These are phyloP conservation scores for Saprolegnia parasitica DNA, from an alignment of 352 stramenopile species.

Conservation along the genomic window DNA sequence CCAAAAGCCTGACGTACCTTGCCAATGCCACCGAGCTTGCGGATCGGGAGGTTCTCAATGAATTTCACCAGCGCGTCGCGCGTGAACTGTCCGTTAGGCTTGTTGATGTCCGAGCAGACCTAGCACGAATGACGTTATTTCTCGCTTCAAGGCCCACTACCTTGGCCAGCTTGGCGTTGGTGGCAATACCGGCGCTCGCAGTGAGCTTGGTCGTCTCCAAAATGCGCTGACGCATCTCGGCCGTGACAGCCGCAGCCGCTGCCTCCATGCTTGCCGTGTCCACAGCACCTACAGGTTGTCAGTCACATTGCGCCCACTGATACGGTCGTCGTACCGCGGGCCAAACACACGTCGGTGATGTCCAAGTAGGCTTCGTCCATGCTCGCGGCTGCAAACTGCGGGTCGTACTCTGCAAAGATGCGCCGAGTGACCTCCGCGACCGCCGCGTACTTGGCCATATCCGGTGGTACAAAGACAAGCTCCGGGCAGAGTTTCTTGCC, in stretches of 20 bases:
- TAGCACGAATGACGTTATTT: constrained; percentile 28
- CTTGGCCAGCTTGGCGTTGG: constrained; percentile 92
- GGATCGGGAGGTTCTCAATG: constrained; percentile 74
- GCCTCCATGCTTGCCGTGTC: constrained; percentile 33
- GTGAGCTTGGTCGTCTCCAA: constrained; percentile 86
- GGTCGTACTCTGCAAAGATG: constrained; percentile 93
- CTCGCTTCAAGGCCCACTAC: constrained; percentile 31
- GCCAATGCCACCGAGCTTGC: constrained; percentile 94
- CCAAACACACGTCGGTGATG: constrained; percentile 55
- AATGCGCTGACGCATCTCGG: constrained; percentile 82
- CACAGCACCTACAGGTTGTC: background rate
- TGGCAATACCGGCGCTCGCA: constrained; percentile 89
- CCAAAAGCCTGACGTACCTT: constrained; percentile 37
- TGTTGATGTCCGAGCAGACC: constrained; percentile 95
- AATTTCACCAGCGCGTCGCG: constrained; percentile 81
- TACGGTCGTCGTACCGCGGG: background rate
- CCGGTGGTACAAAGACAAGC: constrained; percentile 87
- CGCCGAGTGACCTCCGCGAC: constrained; percentile 64
- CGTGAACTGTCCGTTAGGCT: constrained; percentile 93
- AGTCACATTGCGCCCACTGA: background rate
- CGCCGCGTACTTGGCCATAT: constrained; percentile 90
- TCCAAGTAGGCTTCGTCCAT: constrained; percentile 95
- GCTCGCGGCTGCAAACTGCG: constrained; percentile 84
- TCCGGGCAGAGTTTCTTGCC: constrained; percentile 91
- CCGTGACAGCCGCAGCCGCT: constrained; percentile 54